Base-by-base conservation (phyloP, 2,329 filamentous ascomycete species). In the Penicillium italicum region DNA sequence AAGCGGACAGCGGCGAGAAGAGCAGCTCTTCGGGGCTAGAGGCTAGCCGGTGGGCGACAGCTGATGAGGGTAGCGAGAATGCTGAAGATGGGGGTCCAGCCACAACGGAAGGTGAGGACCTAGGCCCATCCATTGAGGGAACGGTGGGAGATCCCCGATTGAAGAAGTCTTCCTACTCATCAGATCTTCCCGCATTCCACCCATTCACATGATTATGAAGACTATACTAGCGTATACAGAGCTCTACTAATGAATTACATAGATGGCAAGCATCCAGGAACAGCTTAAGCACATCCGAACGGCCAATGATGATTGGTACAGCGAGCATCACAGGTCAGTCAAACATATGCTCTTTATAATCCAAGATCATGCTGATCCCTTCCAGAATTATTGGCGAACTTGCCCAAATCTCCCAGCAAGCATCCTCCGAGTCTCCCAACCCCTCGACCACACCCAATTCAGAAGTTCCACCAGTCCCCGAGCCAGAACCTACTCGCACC, bases 221-320 rank as follows among this genome's bases (percentile, higher is more conserved):
- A 65, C 65, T 62, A 61, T 46, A 57, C 58, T 55, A 56, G 46
- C 46, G 49, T 47, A 50, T 53, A 56, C 53, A 52, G 53, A 50
- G 18, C n/a, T n/a, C n/a, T n/a, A 60, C 62, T 69, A 62, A 67
- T 62, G 61, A 37, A 62, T 53, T 59, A 50, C 62, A 58, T 68
- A 79, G 73, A 74, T 79, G 72, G 77, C 77, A 54, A 78, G 76
- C 69, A 77, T 77, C 59, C 68, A 74, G 72, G 69, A 78, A 64
- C 70, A 78, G 69, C 69, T 77, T 73, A 73, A 75, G 57, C 71
- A 78, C 63, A 72, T 79, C 65, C 69, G 76, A 61, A 70, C 71
- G 42, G 66, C 76, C 43, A 77, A 73, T 61, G 75, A 77, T 55
- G 76, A 74, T 57, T 76, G 75, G 70, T 70, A 75, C 37, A 73